phyloP scores from a whole-genome alignment of 1,139 yeast genomes.

The Taphrina pruni region DNA sequence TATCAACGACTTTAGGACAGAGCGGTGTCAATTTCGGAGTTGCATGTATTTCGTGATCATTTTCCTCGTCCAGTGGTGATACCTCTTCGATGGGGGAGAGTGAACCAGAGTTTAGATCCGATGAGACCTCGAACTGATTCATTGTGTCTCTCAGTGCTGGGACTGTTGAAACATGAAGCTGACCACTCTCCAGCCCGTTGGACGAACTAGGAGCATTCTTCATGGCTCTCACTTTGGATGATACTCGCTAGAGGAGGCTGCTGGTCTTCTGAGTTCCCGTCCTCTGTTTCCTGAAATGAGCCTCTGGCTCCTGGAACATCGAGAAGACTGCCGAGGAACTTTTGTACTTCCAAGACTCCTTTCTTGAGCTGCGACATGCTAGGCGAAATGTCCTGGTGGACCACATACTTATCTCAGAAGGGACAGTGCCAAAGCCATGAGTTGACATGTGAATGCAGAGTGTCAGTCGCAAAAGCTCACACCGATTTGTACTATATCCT shows the following conservation, averaged over 20 bases:
- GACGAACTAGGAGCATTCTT: neutral
- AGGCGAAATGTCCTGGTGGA: neutral
- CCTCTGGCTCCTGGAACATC: neutral
- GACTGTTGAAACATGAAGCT: neutral
- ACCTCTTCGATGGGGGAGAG: conserved; percentile 12
- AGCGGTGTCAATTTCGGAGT: neutral
- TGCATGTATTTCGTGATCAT: neutral
- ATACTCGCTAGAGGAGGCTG: too few species aligned
- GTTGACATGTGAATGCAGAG: conserved; percentile 3
- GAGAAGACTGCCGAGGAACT: neutral
- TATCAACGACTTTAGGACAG: neutral
- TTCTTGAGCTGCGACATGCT: neutral
- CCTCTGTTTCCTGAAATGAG: too few species aligned
- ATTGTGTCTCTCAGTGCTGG: neutral
- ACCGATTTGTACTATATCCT: neutral
- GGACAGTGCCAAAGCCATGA: neutral
- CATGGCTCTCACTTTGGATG: neutral
- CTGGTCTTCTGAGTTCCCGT: too few species aligned
- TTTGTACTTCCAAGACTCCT: neutral
- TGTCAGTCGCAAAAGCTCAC: neutral
- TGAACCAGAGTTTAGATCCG: neutral
- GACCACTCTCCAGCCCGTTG: neutral
- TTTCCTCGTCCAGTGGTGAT: neutral
- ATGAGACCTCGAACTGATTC: neutral
- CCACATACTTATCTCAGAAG: conserved; percentile 9